Percentiles rank a stretch among this genome's conserved stretches.
Conservation (phyloP, 2,329 filamentous ascomycete species). For the Chrysoporthe puriensis region DNA sequence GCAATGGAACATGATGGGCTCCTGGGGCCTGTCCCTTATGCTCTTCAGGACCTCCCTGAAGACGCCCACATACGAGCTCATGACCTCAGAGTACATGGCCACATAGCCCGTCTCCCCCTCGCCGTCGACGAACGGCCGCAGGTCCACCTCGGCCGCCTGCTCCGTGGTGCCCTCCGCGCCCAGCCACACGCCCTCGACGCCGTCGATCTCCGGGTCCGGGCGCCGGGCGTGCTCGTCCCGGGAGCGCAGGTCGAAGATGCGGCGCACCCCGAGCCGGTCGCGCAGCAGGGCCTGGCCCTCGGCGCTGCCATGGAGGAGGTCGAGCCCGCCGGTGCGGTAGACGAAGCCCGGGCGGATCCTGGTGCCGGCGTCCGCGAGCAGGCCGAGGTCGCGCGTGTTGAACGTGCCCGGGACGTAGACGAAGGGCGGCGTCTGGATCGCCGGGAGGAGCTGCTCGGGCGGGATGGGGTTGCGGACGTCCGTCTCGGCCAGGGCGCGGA, state of each 20-base stretch:
- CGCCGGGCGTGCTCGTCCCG: conserved; percentile 44
- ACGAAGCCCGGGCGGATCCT: conserved; percentile 45
- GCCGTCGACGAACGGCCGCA: conserved; percentile 49
- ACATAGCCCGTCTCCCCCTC: conserved; percentile 49
- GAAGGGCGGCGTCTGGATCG: conserved; percentile 50
- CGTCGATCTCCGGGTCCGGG: conserved; percentile 50
- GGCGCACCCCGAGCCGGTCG: conserved; percentile 43
- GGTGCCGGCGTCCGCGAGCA: conserved; percentile 37
- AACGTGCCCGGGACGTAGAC: conserved; percentile 50
- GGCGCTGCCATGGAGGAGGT: conserved; percentile 36
- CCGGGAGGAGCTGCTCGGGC: conserved; percentile 39
- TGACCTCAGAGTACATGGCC: conserved; percentile 52
- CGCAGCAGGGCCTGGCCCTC: conserved; percentile 44
- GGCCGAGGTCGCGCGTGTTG: conserved; percentile 56
- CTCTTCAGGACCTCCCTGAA: conserved; percentile 52
- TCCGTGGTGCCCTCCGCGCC: conserved; percentile 36
- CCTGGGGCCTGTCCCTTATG: conserved; percentile 48
- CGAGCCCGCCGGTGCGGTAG: conserved; percentile 53
- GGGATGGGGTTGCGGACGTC: conserved; percentile 46
- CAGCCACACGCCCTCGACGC: conserved; percentile 52
- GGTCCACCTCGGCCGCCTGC: conserved; percentile 42
- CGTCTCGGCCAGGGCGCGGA: conserved; percentile 46
- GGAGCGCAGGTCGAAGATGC: conserved; percentile 57
- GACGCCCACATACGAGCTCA: conserved; percentile 46
- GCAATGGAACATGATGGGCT: conserved; percentile 58